A percentile compares a stretch with the other conserved stretches of the same genome.
These are phyloP conservation scores for Talaromyces piceae DNA, from an alignment of 2,329 filamentous ascomycete genomes.

Conservation along the genomic window DNA sequence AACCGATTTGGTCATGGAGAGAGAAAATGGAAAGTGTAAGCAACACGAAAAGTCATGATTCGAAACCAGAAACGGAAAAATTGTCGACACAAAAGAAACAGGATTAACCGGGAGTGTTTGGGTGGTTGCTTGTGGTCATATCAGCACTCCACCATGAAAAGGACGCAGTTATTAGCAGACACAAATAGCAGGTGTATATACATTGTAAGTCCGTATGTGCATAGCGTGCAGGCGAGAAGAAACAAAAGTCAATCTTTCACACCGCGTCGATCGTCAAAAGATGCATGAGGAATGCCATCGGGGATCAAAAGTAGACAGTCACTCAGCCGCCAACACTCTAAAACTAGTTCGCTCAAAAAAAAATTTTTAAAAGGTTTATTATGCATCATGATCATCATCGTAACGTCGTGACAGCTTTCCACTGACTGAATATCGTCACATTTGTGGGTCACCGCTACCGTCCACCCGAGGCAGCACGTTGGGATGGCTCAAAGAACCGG, in stretches of 20 bases:
- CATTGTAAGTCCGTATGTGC: background rate
- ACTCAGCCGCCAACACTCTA: background rate
- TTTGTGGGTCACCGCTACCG: background rate
- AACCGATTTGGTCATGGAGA: no score
- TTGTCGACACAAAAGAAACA: background rate
- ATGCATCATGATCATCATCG: background rate
- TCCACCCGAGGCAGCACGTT: conserved; percentile 12
- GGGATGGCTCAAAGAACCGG: conserved; percentile 25
- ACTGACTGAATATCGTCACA: background rate
- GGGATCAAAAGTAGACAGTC: background rate
- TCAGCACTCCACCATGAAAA: background rate
- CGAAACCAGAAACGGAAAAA: background rate
- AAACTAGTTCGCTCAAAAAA: background rate
- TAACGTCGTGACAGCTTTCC: background rate
- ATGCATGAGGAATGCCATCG: background rate
- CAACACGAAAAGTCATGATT: no score
- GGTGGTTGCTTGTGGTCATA: background rate
- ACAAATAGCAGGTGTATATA: background rate
- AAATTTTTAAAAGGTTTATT: background rate
- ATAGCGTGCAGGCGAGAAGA: background rate
- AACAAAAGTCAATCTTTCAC: background rate
- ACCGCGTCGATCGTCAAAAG: background rate
- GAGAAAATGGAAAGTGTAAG: no score
- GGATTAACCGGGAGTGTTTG: background rate
- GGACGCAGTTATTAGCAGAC: background rate